These are phyloP conservation scores for Phycomyces blakesleeanus DNA, from an alignment of 192 early-diverging fungal genomes.

Conservation along the genomic window DNA sequence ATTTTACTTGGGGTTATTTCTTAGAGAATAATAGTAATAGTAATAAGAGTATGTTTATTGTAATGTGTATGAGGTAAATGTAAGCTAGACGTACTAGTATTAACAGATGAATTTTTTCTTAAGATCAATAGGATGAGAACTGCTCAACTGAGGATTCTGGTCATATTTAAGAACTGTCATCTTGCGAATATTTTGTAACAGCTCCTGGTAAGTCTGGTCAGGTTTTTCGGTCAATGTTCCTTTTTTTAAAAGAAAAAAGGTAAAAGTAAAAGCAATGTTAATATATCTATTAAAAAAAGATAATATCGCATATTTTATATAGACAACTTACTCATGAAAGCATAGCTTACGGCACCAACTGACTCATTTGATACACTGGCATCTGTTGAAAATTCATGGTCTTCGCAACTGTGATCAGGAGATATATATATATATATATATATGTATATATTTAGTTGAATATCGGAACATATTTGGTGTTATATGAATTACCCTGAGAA, in stretches of 20 bases:
- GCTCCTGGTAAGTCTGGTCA: slow-evolving; percentile 62
- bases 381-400: slow-evolving; percentile 81
- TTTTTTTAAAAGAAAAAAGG: background rate
- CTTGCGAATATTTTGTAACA: slow-evolving; percentile 63
- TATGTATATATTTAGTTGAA: background rate
- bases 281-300: too few relatives aligned
- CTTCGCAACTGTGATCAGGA: slow-evolving; percentile 54
- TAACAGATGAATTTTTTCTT: slow-evolving; percentile 14
- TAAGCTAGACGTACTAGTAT: background rate
- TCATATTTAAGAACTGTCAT: slow-evolving; percentile 60
- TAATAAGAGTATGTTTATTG: too few relatives aligned
- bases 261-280: background rate
- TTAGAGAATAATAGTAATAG: too few relatives aligned
- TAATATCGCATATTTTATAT: too few relatives aligned
- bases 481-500: slow-evolving; percentile 60
- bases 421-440: background rate
- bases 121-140: slow-evolving; percentile 56
- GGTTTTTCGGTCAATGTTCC: slow-evolving; percentile 31
- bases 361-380: slow-evolving; percentile 54
- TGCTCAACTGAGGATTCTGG: slow-evolving; percentile 78
- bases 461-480: background rate
- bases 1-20: too few relatives aligned
- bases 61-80: too few relatives aligned
- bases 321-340: slow-evolving; percentile 53
- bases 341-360: slow-evolving; percentile 75